phyloP scores from a whole-genome alignment of 139 green algal species.

The Chlamydomonas incerta region DNA sequence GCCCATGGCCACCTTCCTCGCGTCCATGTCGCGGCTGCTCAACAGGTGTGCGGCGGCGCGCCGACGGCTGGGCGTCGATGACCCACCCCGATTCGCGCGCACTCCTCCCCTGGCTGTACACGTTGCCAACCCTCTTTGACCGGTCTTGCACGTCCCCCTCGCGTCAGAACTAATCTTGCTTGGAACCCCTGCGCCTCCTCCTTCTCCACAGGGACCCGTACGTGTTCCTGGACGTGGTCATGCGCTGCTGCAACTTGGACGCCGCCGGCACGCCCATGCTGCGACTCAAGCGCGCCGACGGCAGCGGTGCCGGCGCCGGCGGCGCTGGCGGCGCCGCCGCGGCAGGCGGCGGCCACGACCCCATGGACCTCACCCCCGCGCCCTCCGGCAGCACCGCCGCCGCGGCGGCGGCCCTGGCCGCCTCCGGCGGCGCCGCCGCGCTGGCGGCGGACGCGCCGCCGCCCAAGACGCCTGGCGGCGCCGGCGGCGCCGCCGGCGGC shows the following conservation, averaged over 20 bases:
- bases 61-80: too few relatives aligned
- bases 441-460: not conserved
- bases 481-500: not conserved
- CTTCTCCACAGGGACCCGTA: slow-evolving; percentile 65
- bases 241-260: slow-evolving; percentile 66
- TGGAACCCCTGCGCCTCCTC: not conserved
- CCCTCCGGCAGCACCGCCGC: not conserved
- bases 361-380: slow-evolving; percentile 15
- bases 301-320: not conserved
- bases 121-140: too few relatives aligned
- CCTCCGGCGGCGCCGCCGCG: not conserved
- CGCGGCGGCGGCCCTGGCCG: not conserved
- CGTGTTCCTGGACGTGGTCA: slow-evolving; percentile 84
- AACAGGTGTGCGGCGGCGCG: not conserved
- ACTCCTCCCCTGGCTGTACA: too few relatives aligned
- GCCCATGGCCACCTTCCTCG: slow-evolving; percentile 20
- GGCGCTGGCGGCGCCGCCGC: slow-evolving; percentile 6
- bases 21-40: not conserved
- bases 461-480: slow-evolving; percentile 5
- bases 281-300: slow-evolving; percentile 23
- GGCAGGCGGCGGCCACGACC: not conserved
- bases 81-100: too few relatives aligned
- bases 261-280: slow-evolving; percentile 6
- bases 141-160: too few relatives aligned
- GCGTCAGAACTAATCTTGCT: not conserved